phyloP scores from a whole-genome alignment of 2,329 filamentous ascomycete species.

The Endoconidiophora polonica region DNA sequence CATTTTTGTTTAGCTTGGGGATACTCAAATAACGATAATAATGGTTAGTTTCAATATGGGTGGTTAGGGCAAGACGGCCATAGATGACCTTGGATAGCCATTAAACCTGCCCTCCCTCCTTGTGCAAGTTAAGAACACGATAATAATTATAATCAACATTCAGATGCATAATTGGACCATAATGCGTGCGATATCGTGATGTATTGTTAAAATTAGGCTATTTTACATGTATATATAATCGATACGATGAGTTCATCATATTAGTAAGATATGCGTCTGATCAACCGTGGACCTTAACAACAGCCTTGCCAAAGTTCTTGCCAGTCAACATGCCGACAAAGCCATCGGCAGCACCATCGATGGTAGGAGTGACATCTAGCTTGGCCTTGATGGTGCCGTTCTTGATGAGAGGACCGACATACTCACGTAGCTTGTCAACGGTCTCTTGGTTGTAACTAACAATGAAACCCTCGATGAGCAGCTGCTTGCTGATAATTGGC shows the following conservation, averaged over 20 bases:
- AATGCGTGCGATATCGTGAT: too few relatives aligned
- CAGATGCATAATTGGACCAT: too few relatives aligned
- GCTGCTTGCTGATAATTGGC: conserved; percentile 46
- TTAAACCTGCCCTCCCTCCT: too few relatives aligned
- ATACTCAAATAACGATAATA: background rate
- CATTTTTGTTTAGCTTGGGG: too few relatives aligned
- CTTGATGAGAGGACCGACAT: conserved; percentile 35
- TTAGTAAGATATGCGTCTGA: background rate
- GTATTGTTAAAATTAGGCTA: too few relatives aligned
- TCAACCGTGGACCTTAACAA: conserved; percentile 40
- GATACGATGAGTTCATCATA: too few relatives aligned
- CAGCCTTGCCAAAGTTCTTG: conserved; percentile 74
- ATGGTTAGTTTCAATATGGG: background rate
- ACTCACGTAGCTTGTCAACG: conserved; percentile 57
- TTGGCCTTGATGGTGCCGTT: conserved; percentile 61
- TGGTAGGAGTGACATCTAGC: conserved; percentile 52
- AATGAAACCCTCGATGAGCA: conserved; percentile 63
- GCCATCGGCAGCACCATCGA: conserved; percentile 62
- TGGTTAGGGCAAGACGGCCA: too few relatives aligned
- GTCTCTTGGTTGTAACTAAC: conserved; percentile 56
- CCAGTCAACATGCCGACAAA: conserved; percentile 60
- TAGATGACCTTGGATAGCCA: too few relatives aligned
- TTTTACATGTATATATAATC: too few relatives aligned
- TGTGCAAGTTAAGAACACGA: too few relatives aligned
- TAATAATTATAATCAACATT: too few relatives aligned